Percentiles rank a stretch among this genome's conserved stretches.
These are phyloP conservation scores for Yamadazyma akitaensis DNA, from an alignment of 805 yeast species.

Conservation along the genomic window DNA sequence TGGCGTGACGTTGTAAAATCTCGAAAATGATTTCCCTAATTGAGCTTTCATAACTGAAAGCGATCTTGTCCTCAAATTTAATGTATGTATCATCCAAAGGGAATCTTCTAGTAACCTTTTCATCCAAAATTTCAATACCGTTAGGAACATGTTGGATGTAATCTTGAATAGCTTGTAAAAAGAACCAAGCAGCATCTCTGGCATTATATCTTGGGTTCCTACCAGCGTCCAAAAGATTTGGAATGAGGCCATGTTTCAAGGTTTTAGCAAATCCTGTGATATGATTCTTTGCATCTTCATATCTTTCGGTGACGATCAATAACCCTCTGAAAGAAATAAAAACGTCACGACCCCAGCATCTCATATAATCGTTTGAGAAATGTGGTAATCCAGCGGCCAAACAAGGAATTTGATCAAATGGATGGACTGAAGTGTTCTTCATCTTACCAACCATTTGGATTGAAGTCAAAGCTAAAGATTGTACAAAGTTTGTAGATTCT, in stretches of 20 bases:
- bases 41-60: constrained; percentile 68
- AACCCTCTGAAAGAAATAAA: constrained; percentile 85
- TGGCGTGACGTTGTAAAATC: constrained; percentile 82
- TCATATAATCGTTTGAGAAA: constrained; percentile 84
- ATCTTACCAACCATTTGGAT: constrained; percentile 80
- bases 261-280: constrained; percentile 87
- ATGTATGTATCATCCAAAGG: constrained; percentile 85
- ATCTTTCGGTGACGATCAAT: constrained; percentile 71
- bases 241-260: constrained; percentile 91
- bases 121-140: constrained; percentile 65
- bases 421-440: constrained; percentile 71
- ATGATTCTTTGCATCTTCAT: constrained; percentile 74
- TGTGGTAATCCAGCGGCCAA: constrained; percentile 98
- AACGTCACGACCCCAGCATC: constrained; percentile 98
- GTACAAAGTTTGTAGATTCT: constrained; percentile 68
- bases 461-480: constrained; percentile 73
- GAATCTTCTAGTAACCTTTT: constrained; percentile 74
- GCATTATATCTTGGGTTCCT: constrained; percentile 93
- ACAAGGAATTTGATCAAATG: constrained; percentile 60
- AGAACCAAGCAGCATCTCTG: constrained; percentile 97
- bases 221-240: constrained; percentile 89
- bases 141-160: constrained; percentile 65
- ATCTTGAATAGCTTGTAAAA: constrained; percentile 83
- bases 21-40: constrained; percentile 80
- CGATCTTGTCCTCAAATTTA: constrained; percentile 62